Evolutionary conservation across 23 red algal genomes (phyloP), one percentile per base, ranked within the genome.

Genomic region (Agarophyton chilense): DNA sequence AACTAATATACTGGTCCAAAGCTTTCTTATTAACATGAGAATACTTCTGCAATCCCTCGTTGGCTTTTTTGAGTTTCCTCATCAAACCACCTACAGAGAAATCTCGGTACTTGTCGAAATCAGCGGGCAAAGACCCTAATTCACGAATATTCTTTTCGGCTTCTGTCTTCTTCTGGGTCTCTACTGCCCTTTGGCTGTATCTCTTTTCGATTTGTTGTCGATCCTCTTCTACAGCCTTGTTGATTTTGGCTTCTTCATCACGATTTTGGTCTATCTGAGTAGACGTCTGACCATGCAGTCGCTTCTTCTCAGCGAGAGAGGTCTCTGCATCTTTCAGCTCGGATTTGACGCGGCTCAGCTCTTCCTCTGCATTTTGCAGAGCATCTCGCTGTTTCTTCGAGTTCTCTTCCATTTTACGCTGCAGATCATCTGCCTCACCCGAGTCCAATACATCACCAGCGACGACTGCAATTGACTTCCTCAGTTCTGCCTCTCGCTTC

Each of bases 1-100:
- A 99, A 40, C 45, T 94, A 68, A 93, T 18, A 62, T 91, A 99
- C 67, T 99, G 97, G 66, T 99, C 97, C 22, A 99, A 75, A 4
- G 97, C 97, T 70, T 99, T 99, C 40, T 96, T 93, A 78, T 99
- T 99, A n/a, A 99, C 97, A 64, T 96, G 93, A 28, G 82, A 85
- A 77, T 86, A 95, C 72, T 76, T 83, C 31, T 81, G 75, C 31
- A 99, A 84, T 18, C 77, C 66, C 42, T 86, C 78, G 78, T 99
- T 93, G 31, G 81, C 61, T 14, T 79, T 86, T 42, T 78, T 60
- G 0, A 99, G 77, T 36, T 86, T 71, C 19, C 77, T 88, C 81
- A 88, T 74, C 83, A 99, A 90, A 33, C 32, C 19, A 1, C 71
- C 65, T 14, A 63, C 43, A 28, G 78, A 67, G 29, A 76, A n/a